phyloP scores from a whole-genome alignment of 208 protist species.

The Trypanosoma caninum region DNA sequence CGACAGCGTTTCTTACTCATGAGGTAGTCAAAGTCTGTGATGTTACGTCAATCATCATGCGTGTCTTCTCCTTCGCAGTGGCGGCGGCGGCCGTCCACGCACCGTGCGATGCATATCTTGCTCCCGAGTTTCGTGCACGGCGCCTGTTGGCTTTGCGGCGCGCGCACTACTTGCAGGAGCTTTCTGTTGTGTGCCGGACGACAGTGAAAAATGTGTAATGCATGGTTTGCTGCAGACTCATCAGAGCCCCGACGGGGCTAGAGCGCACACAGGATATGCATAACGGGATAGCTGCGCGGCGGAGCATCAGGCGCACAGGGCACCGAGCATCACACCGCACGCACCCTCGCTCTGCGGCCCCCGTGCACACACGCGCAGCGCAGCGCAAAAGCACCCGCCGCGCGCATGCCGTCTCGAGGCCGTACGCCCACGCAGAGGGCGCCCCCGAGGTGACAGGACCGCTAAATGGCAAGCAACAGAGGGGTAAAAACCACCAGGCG shows the following conservation, averaged over 20 bases:
- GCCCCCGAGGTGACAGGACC: conserved; percentile 32
- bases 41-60: conserved; percentile 25
- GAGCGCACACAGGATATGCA: conserved; percentile 40
- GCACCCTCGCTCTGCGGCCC: conserved; percentile 26
- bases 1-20: conserved; percentile 27
- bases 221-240: conserved; percentile 35
- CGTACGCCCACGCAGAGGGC: conserved; percentile 32
- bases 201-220: conserved; percentile 24
- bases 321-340: conserved; percentile 26
- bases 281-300: conserved; percentile 25
- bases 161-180: conserved; percentile 21
- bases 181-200: not conserved
- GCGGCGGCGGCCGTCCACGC: not conserved
- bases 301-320: conserved; percentile 27
- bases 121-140: conserved; percentile 18
- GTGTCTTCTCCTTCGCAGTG: too few relatives aligned
- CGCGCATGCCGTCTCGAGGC: conserved; percentile 19
- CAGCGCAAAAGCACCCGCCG: not conserved
- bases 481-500: not conserved
- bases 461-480: not conserved
- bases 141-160: conserved; percentile 11
- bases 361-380: conserved; percentile 2
- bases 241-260: conserved; percentile 32
- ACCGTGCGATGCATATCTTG: not conserved
- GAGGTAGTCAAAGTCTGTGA: conserved; percentile 26